phyloP scores from a whole-genome alignment of 495 filamentous ascomycete species.

The Cetradonia linearis region DNA sequence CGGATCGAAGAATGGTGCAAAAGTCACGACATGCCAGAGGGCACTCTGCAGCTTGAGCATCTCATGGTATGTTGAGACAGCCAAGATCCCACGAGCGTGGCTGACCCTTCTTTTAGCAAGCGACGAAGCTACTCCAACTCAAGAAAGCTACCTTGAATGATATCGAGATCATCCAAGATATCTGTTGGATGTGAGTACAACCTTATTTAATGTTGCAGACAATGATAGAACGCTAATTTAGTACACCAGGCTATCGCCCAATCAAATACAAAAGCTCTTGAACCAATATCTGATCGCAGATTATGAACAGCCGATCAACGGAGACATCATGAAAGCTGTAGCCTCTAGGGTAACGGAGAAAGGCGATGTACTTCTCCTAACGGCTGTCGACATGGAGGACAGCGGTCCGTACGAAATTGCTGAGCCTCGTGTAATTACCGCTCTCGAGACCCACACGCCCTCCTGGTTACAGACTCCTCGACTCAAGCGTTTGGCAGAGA shows the following conservation, averaged over 20 bases:
- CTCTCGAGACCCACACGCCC: slow-evolving; percentile 94
- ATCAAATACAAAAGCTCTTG: slow-evolving; percentile 96
- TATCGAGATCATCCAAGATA: slow-evolving; percentile 99
- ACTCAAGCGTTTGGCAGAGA: slow-evolving; percentile 89
- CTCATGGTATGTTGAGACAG: slow-evolving; percentile 59
- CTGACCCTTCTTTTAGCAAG: slow-evolving; percentile 56
- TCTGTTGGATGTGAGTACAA: slow-evolving; percentile 91
- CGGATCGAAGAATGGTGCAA: slow-evolving; percentile 99
- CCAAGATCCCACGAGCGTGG: not conserved
- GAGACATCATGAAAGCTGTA: slow-evolving; percentile 99
- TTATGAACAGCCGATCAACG: slow-evolving; percentile 98
- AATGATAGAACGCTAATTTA: slow-evolving; percentile 1
- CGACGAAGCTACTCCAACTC: slow-evolving; percentile 93
- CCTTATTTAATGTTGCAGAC: not conserved
- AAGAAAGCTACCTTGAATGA: slow-evolving; percentile 99
- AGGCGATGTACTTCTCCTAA: slow-evolving; percentile 85
- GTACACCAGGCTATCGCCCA: slow-evolving; percentile 71
- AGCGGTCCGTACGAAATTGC: slow-evolving; percentile 99
- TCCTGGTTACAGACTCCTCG: slow-evolving; percentile 95
- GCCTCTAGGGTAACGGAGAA: slow-evolving; percentile 96
- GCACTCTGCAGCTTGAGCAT: slow-evolving; percentile 94
- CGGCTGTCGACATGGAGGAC: slow-evolving; percentile 97
- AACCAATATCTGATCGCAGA: slow-evolving; percentile 99
- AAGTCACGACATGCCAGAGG: slow-evolving; percentile 99
- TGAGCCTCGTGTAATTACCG: slow-evolving; percentile 89